Conservation (phyloP, 2,329 filamentous ascomycete species). For the Helminthosporium solani region DNA sequence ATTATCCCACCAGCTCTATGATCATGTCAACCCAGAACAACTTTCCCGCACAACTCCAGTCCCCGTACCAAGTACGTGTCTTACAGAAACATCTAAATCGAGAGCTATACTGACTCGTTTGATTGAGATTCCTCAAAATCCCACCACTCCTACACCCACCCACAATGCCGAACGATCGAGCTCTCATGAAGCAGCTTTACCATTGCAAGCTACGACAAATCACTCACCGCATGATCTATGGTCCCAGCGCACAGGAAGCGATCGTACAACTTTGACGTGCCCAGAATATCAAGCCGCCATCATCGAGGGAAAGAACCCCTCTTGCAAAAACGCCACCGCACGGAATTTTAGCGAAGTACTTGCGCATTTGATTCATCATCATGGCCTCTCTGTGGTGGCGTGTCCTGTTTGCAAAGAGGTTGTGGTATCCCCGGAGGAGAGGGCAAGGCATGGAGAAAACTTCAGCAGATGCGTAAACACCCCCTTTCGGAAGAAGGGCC, state of each 20-base stretch:
- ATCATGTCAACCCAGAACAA: background rate
- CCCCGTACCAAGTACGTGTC: no score
- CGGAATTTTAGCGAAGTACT: background rate
- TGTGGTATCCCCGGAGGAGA: background rate
- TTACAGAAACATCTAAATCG: no score
- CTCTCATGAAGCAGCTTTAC: no score
- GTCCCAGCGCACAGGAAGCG: background rate
- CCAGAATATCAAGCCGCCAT: background rate
- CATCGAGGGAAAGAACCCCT: background rate
- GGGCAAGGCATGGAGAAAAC: background rate
- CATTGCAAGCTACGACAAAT: no score
- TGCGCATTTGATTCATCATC: background rate
- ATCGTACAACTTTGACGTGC: background rate
- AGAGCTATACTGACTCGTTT: no score
- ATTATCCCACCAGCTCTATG: background rate
- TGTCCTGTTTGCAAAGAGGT: background rate
- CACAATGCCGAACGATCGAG: no score
- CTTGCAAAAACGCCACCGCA: background rate
- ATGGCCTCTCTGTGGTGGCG: background rate
- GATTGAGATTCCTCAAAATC: no score
- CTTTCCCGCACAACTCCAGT: background rate
- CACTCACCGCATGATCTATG: no score
- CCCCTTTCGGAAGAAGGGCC: background rate
- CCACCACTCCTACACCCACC: no score
- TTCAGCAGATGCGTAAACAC: background rate